Base-by-base conservation (phyloP, 2,329 filamentous ascomycete species). In the Juglanconis oblonga region DNA sequence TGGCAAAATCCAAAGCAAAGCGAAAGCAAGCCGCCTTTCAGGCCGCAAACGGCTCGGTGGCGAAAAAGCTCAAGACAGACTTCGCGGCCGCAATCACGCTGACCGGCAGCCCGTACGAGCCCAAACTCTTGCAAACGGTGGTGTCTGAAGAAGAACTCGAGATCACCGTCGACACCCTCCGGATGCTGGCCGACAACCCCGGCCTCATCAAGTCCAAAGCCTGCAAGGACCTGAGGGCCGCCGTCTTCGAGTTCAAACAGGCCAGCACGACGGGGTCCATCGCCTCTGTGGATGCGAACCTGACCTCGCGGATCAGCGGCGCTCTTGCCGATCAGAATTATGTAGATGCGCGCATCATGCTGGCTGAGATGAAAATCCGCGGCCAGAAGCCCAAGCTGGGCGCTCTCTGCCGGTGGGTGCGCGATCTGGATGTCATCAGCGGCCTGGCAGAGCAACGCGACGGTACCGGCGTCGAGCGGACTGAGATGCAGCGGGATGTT, bases 291-390 rank as follows among this genome's bases (percentile, higher is more conserved):
- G 82, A 81, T 61, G 80, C 80, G 52, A 90, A 87, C 67, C 79
- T 90, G 55, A 89, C 87, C 2, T 84, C 86, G 8, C 80, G 86
- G 51, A 85, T 90, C 38, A 87, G 85, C 7, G 87, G 79, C 24
- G 87, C 87, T 2, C 74, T 91, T 0, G 80, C 83, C 29, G 87
- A 90, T 70, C 85, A 80, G 53, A 84, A 86, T 67, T 88, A 86
- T 64, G 79, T 77, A 9, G 87, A 90, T n/a, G 86, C 87, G 5
- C 80, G 80, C 55, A 80, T 90, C 14, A 69, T 89, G 13, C 79
- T 91, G 1, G 82, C 87, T 0, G 87, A 90, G 74, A 90, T 90
- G 87, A 79, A 82, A 35, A 85, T 90, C 17, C 77, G 87, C n/a
- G 76, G 78, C 3, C 81, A 90, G 63, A 80, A 83, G 17, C 87